A percentile compares a stretch with the other conserved stretches of the same genome.
phyloP scores from a whole-genome alignment of 257 asterid species.

The Echium plantagineum region DNA sequence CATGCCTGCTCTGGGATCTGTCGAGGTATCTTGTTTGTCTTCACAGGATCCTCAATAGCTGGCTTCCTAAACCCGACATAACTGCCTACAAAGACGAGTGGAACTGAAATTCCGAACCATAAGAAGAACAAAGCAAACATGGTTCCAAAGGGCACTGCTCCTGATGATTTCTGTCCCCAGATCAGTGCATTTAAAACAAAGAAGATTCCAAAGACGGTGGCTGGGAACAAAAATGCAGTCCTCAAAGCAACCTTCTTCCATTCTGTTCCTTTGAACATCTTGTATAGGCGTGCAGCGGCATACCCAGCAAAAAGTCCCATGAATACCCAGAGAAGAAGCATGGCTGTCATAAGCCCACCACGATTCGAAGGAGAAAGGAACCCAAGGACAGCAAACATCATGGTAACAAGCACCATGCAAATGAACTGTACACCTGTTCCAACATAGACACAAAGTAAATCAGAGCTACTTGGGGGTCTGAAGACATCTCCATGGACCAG shows the following conservation, averaged over 20 bases:
- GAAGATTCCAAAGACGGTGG: slow-evolving; percentile 40
- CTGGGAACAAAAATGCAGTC: slow-evolving; percentile 57
- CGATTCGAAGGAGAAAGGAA: slow-evolving; percentile 72
- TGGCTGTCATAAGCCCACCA: slow-evolving; percentile 80
- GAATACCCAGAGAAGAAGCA: slow-evolving; percentile 72
- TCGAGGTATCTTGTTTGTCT: no score
- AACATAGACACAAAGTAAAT: slow-evolving; percentile 49
- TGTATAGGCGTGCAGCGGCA: slow-evolving; percentile 51
- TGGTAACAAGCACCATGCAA: slow-evolving; percentile 49
- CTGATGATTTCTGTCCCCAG: slow-evolving; percentile 78
- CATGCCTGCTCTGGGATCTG: slow-evolving; percentile 67
- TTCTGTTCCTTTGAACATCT: slow-evolving; percentile 65
- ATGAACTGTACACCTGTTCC: slow-evolving; percentile 70
- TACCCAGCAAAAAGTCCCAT: slow-evolving; percentile 71
- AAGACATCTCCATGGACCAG: slow-evolving; percentile 63
- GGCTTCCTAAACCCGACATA: no score
- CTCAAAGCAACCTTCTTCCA: slow-evolving; percentile 65
- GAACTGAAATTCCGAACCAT: no score
- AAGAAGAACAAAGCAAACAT: no score
- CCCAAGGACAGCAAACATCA: slow-evolving; percentile 62
- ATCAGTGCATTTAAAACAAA: slow-evolving; percentile 61
- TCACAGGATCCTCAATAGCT: no score
- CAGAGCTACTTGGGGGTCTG: slow-evolving; percentile 53
- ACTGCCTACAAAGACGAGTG: no score
- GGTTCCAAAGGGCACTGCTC: slow-evolving; percentile 47